phyloP scores from a whole-genome alignment of 495 filamentous ascomycete genomes.

The Aspergillus leporis region DNA sequence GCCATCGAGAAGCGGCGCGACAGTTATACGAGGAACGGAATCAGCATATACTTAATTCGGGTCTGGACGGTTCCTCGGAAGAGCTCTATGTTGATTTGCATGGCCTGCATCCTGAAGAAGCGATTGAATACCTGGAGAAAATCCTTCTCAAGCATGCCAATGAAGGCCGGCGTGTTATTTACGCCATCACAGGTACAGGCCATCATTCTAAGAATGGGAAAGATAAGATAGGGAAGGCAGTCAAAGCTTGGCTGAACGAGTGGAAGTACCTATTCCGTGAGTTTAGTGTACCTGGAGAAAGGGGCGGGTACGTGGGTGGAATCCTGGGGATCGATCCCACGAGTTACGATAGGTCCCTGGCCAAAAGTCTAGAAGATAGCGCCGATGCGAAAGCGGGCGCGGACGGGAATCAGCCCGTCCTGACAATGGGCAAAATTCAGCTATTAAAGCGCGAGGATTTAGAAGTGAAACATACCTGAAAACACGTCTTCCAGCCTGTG shows the following conservation, averaged over 20 bases:
- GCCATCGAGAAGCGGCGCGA: slow-evolving; percentile 90
- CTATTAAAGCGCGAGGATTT: slow-evolving; percentile 48
- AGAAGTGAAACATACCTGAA: slow-evolving; percentile 33
- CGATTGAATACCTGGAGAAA: slow-evolving; percentile 87
- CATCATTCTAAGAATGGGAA: slow-evolving; percentile 99
- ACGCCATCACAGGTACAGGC: slow-evolving; percentile 94
- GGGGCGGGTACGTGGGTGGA: slow-evolving; percentile 76
- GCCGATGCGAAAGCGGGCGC: slow-evolving; percentile 24
- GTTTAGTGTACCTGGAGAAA: slow-evolving; percentile 91
- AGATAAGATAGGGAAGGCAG: slow-evolving; percentile 95
- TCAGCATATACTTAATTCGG: slow-evolving; percentile 55
- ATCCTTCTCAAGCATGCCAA: slow-evolving; percentile 77
- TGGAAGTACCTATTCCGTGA: slow-evolving; percentile 96
- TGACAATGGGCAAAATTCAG: slow-evolving; percentile 49
- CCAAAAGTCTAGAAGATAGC: slow-evolving; percentile 28
- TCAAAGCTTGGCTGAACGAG: slow-evolving; percentile 88
- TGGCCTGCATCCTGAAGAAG: slow-evolving; percentile 95
- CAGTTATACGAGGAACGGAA: slow-evolving; percentile 94
- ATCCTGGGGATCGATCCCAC: slow-evolving; percentile 91
- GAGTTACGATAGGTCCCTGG: slow-evolving; percentile 74
- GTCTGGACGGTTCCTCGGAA: slow-evolving; percentile 45
- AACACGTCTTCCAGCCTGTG: not conserved
- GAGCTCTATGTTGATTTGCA: slow-evolving; percentile 96
- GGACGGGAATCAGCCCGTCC: slow-evolving; percentile 26
- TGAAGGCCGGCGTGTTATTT: slow-evolving; percentile 72